Evolutionary conservation across 2,329 filamentous ascomycete genomes (phyloP).

Genomic region (Cytospora mali): DNA sequence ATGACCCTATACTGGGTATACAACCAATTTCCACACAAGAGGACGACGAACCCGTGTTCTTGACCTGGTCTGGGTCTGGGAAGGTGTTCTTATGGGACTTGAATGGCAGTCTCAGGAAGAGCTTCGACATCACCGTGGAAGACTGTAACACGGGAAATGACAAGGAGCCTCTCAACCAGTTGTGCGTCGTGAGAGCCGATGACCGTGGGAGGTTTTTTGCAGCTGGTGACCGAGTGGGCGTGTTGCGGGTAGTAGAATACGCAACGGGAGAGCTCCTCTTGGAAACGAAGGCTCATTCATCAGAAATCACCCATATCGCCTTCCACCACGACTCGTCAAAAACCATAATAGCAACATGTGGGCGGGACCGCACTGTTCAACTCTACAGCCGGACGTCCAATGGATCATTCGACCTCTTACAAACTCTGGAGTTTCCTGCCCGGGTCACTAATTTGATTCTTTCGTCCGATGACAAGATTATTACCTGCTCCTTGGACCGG

Average conservation of each 20-base stretch:
- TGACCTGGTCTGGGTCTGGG: constrained; percentile 86
- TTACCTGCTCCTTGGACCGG: constrained; percentile 88
- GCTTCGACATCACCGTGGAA: constrained; percentile 70
- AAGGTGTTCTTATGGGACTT: constrained; percentile 81
- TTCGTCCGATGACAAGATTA: constrained; percentile 72
- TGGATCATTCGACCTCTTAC: constrained; percentile 73
- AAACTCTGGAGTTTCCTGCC: constrained; percentile 91
- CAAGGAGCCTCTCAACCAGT: constrained; percentile 58
- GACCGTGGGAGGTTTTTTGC: constrained; percentile 67
- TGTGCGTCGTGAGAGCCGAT: constrained; percentile 62
- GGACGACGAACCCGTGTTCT: constrained; percentile 68
- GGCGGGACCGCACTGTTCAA: constrained; percentile 89
- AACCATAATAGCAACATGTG: constrained; percentile 77
- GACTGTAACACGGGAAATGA: constrained; percentile 55
- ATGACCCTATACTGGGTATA: constrained; percentile 73
- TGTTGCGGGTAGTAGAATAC: constrained; percentile 71
- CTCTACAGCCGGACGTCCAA: constrained; percentile 68
- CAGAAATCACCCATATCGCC: constrained; percentile 81
- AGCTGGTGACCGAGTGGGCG: constrained; percentile 85
- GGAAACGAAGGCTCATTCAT: constrained; percentile 82
- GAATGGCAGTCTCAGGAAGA: constrained; percentile 68
- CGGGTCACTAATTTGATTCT: constrained; percentile 76
- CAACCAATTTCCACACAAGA: constrained; percentile 64
- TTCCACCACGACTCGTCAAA: constrained; percentile 65
- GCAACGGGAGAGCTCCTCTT: constrained; percentile 63